Base-by-base conservation (phyloP, 768 basidiomycete genomes). In the Lactarius hengduanensis region DNA sequence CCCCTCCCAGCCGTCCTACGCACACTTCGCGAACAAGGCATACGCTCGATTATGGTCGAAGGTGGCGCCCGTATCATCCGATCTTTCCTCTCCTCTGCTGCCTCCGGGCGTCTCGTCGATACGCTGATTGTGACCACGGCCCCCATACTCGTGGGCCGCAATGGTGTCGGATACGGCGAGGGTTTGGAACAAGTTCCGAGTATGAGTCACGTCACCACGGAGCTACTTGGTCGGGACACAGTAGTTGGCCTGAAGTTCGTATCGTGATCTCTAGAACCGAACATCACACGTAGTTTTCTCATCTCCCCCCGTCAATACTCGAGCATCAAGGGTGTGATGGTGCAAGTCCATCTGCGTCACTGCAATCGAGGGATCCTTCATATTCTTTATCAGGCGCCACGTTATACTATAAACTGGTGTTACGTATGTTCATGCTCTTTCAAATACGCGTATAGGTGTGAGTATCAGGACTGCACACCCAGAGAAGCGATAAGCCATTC, bases 31-130 rank as follows among this genome's bases (percentile, higher is more conserved):
- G 75, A 77, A 13, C 77, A 81, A n/a, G 86, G 84, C 3, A 80
- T 96, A 67, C 76, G 77, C 13, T 89, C 87, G 13, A 78, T 98
- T 62, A 99, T 99, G 96, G 91, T 98, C 7, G 97, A 99, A 78
- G 97, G 97, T 61, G 97, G 97, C 18, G 90, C 93, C 10, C 77
- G 78, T 10, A 81, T 99, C 69, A 94, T 99, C 64, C 79, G 82
- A 7, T 86, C 91, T 1, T 92, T 94, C 77, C 77, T 94, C 15
- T 76, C 56, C 47, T 69, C 74, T 30, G 67, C 71, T 20, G 47
- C 47, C 22, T 55, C 61, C 11, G 69, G 55, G 34, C 20, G 47
- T 72, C 74, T 34, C 66, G 81, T 96, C 6, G 91, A 98, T 74
- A 80, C 82, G 15, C 72, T 97, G 22, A 83, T 98, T 55, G 78